These are phyloP conservation scores for Claviceps capensis DNA, from an alignment of 2,329 filamentous ascomycete genomes.

Conservation along the genomic window DNA sequence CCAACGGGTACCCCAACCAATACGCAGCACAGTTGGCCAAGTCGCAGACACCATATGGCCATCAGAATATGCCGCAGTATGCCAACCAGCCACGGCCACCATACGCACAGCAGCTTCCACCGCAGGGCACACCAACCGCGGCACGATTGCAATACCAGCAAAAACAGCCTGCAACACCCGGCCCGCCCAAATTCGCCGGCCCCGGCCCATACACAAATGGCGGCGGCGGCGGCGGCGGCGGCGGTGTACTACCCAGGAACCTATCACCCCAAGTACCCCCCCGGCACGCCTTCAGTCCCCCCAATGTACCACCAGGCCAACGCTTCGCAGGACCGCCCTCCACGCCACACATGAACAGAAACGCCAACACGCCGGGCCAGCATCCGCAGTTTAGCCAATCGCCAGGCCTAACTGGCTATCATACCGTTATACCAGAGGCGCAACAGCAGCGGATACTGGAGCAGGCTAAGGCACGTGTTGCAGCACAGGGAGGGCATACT, in stretches of 20 bases:
- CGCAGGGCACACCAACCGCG: constrained; percentile 27
- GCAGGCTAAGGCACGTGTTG: constrained; percentile 34
- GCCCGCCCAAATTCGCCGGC: constrained; percentile 21
- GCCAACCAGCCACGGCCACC: constrained; percentile 31
- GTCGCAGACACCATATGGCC: constrained; percentile 36
- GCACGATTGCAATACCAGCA: constrained; percentile 28
- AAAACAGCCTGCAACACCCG: constrained; percentile 16
- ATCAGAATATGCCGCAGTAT: constrained; percentile 35
- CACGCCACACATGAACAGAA: constrained; percentile 18
- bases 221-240: constrained; percentile 6
- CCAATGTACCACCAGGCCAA: constrained; percentile 19
- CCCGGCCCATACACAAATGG: constrained; percentile 26
- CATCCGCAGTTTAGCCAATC: constrained; percentile 19
- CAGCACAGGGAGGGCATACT: constrained; percentile 17
- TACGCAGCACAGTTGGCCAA: constrained; percentile 39
- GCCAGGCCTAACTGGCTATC: constrained; percentile 30
- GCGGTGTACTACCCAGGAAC: constrained; percentile 24
- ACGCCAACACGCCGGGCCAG: constrained; percentile 19
- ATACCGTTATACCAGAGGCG: constrained; percentile 34
- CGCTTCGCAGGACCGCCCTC: constrained; percentile 16
- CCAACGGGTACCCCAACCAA: constrained; percentile 31
- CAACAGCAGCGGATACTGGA: constrained; percentile 38
- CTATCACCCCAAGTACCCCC: constrained; percentile 31
- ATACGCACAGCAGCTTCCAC: constrained; percentile 24
- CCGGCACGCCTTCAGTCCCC: constrained; percentile 24